Conservation (phyloP, 129 eudicot genomes). For the Artemisia tridentata region DNA sequence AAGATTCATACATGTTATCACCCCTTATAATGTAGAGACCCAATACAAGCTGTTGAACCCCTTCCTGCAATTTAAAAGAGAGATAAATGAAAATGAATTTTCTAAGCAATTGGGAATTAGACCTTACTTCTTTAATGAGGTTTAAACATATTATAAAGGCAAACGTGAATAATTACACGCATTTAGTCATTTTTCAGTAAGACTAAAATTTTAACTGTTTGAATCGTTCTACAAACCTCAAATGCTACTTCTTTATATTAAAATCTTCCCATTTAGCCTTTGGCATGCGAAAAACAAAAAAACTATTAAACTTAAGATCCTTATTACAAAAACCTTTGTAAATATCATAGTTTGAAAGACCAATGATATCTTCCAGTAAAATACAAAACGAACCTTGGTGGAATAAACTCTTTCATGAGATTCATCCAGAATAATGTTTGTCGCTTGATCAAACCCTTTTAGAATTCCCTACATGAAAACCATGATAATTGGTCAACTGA, state of each 20-base stretch:
- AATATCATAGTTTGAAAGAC: background rate
- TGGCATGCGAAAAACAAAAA: background rate
- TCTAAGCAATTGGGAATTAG: background rate
- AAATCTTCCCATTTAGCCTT: background rate
- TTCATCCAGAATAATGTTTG: conserved; percentile 86
- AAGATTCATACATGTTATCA: conserved; percentile 72
- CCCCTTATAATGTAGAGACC: conserved; percentile 94
- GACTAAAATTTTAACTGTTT: background rate
- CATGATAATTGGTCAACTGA: conserved; percentile 3
- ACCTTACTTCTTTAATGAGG: background rate
- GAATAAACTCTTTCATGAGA: conserved; percentile 82
- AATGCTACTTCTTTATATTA: background rate
- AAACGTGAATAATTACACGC: background rate
- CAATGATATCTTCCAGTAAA: background rate
- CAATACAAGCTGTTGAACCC: conserved; percentile 86
- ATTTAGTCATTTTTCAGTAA: background rate
- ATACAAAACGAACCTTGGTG: conserved; percentile 30
- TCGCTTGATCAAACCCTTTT: conserved; percentile 90
- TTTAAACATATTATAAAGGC: background rate
- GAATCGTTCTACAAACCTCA: background rate
- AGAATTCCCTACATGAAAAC: conserved; percentile 52
- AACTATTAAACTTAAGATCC: background rate
- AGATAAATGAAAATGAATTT: background rate
- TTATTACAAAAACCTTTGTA: too few relatives aligned
- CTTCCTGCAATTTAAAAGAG: conserved; percentile 55